phyloP scores from a whole-genome alignment of 495 filamentous ascomycete species.

The Penicillium roqueforti region DNA sequence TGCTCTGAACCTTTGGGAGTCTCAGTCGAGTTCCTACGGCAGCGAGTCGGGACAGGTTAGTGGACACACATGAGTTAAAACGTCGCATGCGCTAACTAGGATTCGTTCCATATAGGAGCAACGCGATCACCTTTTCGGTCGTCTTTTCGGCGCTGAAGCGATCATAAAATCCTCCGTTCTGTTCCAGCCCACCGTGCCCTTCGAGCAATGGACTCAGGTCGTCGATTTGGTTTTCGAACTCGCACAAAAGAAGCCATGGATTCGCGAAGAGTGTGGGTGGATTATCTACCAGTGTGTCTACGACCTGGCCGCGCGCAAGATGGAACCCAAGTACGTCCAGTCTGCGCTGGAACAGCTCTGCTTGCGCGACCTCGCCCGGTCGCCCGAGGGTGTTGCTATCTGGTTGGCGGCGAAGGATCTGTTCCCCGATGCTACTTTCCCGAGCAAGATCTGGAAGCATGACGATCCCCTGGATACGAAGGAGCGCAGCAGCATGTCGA shows the following conservation, averaged over 20 bases:
- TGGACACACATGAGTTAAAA: background rate
- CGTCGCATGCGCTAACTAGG: conserved; percentile 13
- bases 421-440: conserved; percentile 61
- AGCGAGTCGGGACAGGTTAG: conserved; percentile 60
- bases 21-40: conserved; percentile 60
- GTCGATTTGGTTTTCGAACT: conserved; percentile 51
- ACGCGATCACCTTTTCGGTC: conserved; percentile 77
- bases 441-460: conserved; percentile 67
- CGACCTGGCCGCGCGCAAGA: conserved; percentile 36
- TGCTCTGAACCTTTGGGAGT: conserved; percentile 61
- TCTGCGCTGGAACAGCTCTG: conserved; percentile 57
- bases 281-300: conserved; percentile 52
- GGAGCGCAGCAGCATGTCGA: conserved; percentile 60
- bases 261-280: conserved; percentile 81
- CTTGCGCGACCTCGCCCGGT: conserved; percentile 62
- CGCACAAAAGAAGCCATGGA: conserved; percentile 71
- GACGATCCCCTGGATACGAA: conserved; percentile 61
- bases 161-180: conserved; percentile 75
- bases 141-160: conserved; percentile 80
- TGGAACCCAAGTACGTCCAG: conserved; percentile 47
- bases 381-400: conserved; percentile 81
- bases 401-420: conserved; percentile 68
- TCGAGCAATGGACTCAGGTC: conserved; percentile 57
- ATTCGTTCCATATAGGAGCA: conserved; percentile 56
- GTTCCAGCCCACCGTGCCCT: conserved; percentile 47